Evolutionary conservation across 2,329 filamentous ascomycete genomes (phyloP).

Genomic region (Trichophyton mentagrophytes): DNA sequence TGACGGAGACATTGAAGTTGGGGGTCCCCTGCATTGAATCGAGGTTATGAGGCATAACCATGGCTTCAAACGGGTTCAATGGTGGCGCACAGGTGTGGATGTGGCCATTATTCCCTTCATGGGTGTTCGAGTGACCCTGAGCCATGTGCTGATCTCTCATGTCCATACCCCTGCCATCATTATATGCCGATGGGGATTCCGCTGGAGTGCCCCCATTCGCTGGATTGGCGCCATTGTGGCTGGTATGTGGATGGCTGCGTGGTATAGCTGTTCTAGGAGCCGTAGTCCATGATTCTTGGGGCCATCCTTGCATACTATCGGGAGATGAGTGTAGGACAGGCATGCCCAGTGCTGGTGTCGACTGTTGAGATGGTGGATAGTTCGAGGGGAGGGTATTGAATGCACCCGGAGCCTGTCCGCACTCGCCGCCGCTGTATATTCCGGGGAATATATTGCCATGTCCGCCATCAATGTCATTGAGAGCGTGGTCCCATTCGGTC

Average conservation of each 20-base stretch:
- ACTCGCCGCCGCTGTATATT: constrained; percentile 35
- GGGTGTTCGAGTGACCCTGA: background rate
- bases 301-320: constrained; percentile 26
- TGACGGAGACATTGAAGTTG: constrained; percentile 22
- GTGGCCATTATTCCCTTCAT: background rate
- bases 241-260: constrained; percentile 32
- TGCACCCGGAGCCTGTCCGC: constrained; percentile 18
- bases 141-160: constrained; percentile 2
- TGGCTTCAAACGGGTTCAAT: constrained; percentile 8
- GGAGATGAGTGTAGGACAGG: constrained; percentile 11
- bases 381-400: constrained; percentile 10
- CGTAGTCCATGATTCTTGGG: constrained; percentile 28
- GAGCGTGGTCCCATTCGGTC: constrained; percentile 69
- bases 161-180: background rate
- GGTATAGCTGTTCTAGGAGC: constrained; percentile 26
- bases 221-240: background rate
- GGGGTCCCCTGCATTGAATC: constrained; percentile 4
- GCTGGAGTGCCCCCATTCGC: background rate
- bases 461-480: constrained; percentile 67
- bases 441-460: constrained; percentile 60
- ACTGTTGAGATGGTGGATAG: constrained; percentile 6
- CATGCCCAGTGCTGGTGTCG: constrained; percentile 11
- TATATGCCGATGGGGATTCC: background rate
- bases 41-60: constrained; percentile 9
- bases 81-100: constrained; percentile 2